Evolutionary conservation across 306 rosid genomes (phyloP).

Genomic region (Begonia loranthoides): DNA sequence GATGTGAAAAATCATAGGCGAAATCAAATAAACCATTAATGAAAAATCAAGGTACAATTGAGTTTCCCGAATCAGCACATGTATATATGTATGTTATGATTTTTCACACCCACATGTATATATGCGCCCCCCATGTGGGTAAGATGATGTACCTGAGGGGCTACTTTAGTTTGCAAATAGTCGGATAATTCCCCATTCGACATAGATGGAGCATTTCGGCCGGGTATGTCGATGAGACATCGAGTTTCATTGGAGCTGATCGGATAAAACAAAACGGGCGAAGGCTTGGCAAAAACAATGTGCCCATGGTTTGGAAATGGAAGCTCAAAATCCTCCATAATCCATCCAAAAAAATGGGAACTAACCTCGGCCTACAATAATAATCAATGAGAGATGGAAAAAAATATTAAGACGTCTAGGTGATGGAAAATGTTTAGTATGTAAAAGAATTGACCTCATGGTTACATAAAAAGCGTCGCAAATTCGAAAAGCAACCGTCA

Average conservation of each 20-base stretch:
- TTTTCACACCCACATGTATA: no score
- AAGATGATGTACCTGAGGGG: conserved; percentile 46
- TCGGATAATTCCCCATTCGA: conserved; percentile 35
- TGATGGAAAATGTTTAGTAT: neutral
- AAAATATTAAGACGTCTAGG: neutral
- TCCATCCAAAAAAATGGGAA: conserved; percentile 39
- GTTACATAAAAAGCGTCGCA: conserved; percentile 34
- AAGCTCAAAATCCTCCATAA: conserved; percentile 42
- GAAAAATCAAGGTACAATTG: no score
- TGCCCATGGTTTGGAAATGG: conserved; percentile 48
- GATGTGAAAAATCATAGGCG: no score
- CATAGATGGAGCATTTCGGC: conserved; percentile 33
- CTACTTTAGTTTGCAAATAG: conserved; percentile 32
- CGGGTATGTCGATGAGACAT: conserved; percentile 46
- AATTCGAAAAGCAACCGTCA: conserved; percentile 51
- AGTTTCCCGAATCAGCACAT: no score
- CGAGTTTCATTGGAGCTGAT: conserved; percentile 45
- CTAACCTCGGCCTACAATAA: conserved; percentile 34
- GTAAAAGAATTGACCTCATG: conserved; percentile 21
- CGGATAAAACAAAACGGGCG: conserved; percentile 42
- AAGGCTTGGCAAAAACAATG: conserved; percentile 42
- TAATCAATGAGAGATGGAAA: neutral
- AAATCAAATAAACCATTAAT: no score
- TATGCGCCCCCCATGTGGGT: no score
- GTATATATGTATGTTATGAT: no score